phyloP scores from a whole-genome alignment of 2,329 filamentous ascomycete genomes.

The Ceratocystis smalleyi region DNA sequence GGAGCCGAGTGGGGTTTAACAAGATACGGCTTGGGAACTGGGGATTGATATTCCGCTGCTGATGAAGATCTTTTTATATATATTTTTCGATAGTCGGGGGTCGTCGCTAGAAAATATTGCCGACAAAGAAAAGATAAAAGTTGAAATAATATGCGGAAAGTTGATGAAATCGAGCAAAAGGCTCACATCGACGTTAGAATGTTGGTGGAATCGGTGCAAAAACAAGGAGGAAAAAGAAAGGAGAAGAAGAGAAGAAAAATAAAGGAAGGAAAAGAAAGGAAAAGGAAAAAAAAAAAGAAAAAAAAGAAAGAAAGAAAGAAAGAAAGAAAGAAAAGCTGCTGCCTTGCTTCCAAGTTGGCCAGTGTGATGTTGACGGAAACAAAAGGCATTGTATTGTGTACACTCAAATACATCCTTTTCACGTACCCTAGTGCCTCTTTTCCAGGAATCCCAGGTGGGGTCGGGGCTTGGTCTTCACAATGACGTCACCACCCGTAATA shows the following conservation, averaged over 20 bases:
- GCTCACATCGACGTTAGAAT: neutral
- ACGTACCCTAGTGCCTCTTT: neutral
- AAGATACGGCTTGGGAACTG: constrained; percentile 73
- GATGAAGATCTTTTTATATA: neutral
- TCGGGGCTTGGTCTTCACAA: neutral
- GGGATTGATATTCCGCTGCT: neutral
- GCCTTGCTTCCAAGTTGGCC: neutral
- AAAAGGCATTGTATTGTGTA: neutral
- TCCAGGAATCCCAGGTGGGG: neutral
- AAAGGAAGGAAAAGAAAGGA: neutral
- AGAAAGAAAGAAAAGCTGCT: neutral
- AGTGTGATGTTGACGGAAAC: constrained; percentile 1
- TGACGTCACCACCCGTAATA: neutral
- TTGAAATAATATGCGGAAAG: neutral
- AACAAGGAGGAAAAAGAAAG: neutral
- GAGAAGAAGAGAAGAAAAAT: neutral
- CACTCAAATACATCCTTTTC: neutral
- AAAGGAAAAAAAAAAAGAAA: neutral
- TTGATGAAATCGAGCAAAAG: neutral
- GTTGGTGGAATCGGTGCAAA: neutral
- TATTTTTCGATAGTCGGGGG: neutral
- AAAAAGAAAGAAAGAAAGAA: neutral
- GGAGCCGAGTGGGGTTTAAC: constrained; percentile 75
- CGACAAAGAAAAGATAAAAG: neutral
- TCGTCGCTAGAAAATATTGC: neutral